Percentiles rank a stretch among this genome's conserved stretches.
Evolutionary conservation across 805 yeast genomes (phyloP).

Genomic region (Suhomyces sp.): DNA sequence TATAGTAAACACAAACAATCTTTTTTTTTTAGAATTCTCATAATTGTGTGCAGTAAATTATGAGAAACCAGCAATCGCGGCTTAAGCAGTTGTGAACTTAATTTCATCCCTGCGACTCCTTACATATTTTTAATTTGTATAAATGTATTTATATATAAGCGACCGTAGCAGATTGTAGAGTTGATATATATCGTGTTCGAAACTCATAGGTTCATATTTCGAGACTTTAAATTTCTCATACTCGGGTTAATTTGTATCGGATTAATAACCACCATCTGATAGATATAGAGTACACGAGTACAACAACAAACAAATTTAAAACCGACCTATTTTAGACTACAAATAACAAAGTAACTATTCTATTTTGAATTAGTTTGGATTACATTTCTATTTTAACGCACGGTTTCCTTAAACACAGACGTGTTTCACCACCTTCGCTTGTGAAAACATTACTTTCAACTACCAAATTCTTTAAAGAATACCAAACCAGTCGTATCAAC

Average conservation of each 20-base stretch:
- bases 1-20: not conserved
- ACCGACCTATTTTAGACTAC: not conserved
- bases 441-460: not conserved
- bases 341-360: not conserved
- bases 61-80: not conserved
- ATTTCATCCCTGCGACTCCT: constrained; percentile 4
- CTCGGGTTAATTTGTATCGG: not conserved
- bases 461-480: not conserved
- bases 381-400: not conserved
- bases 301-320: not conserved
- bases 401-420: not conserved
- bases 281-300: not conserved
- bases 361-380: not conserved
- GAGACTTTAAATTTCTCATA: not conserved
- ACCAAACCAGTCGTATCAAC: not conserved
- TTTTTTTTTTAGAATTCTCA: not conserved
- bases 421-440: not conserved
- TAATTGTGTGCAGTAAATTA: not conserved
- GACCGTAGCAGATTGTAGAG: not conserved
- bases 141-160: constrained; percentile 1
- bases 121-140: not conserved
- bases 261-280: not conserved
- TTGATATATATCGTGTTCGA: not conserved
- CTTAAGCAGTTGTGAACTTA: not conserved
- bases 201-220: not conserved